A percentile compares a stretch with the other conserved stretches of the same genome.
These are phyloP conservation scores for Nemania sp. DNA, from an alignment of 2,329 filamentous ascomycete species.

Conservation along the genomic window DNA sequence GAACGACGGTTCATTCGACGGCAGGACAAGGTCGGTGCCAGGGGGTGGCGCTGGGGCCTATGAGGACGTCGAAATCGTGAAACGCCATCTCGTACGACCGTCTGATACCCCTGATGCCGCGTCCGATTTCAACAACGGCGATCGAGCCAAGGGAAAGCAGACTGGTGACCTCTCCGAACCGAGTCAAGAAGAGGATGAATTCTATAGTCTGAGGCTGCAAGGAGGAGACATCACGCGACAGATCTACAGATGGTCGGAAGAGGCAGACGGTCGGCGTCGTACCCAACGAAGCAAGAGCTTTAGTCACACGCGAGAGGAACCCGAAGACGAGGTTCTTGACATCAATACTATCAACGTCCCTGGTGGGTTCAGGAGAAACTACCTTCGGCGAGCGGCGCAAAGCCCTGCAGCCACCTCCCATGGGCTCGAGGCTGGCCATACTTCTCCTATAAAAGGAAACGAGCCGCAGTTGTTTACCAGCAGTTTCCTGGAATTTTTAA, in stretches of 20 bases:
- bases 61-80: constrained; percentile 91
- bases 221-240: constrained; percentile 93
- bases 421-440: constrained; percentile 46
- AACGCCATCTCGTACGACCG: constrained; percentile 81
- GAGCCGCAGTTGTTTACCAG: constrained; percentile 76
- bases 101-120: constrained; percentile 53
- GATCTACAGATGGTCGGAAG: constrained; percentile 96
- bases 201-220: constrained; percentile 90
- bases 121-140: constrained; percentile 41
- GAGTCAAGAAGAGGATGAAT: constrained; percentile 71
- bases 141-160: constrained; percentile 59
- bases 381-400: constrained; percentile 74
- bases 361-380: constrained; percentile 91
- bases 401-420: constrained; percentile 56
- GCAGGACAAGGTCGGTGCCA: constrained; percentile 57
- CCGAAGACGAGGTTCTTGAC: constrained; percentile 79
- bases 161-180: constrained; percentile 42
- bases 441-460: constrained; percentile 43
- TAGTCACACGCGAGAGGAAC: constrained; percentile 73
- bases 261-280: constrained; percentile 72
- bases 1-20: constrained; percentile 86
- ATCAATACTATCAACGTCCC: constrained; percentile 92
- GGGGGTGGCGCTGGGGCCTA: constrained; percentile 62
- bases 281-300: constrained; percentile 88
- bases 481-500: constrained; percentile 94